Percentiles rank a stretch among this genome's conserved stretches.
These are phyloP conservation scores for Naumovozyma dairenensis DNA, from an alignment of 805 yeast genomes.

Conservation along the genomic window DNA sequence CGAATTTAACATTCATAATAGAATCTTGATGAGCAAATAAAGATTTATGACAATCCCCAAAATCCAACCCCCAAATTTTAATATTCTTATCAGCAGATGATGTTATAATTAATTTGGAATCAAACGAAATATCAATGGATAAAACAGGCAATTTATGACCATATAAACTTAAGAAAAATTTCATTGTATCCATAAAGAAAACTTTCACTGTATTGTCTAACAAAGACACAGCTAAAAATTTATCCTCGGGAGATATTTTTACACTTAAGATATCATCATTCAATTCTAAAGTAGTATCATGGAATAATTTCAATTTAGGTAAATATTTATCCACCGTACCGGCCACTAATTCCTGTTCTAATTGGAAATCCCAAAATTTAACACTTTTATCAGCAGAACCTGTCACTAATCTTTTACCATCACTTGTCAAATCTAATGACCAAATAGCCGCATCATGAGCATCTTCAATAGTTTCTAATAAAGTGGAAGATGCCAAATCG, in stretches of 20 bases:
- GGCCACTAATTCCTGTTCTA: conserved; percentile 57
- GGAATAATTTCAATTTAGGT: conserved; percentile 51
- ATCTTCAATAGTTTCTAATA: conserved; percentile 55
- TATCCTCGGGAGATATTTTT: conserved; percentile 69
- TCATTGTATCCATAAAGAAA: conserved; percentile 76
- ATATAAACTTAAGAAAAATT: conserved; percentile 78
- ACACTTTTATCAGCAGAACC: conserved; percentile 91
- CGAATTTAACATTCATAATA: conserved; percentile 76
- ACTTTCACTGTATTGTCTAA: conserved; percentile 94
- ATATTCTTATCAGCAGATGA: conserved; percentile 96
- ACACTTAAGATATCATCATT: conserved; percentile 79
- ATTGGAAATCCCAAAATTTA: conserved; percentile 78
- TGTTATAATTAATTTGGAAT: conserved; percentile 78
- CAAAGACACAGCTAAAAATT: conserved; percentile 69
- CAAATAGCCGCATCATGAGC: conserved; percentile 83
- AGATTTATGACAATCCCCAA: conserved; percentile 97
- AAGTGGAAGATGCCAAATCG: conserved; percentile 74
- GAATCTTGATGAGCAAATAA: conserved; percentile 96
- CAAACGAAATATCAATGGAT: conserved; percentile 82
- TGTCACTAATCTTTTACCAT: conserved; percentile 76
- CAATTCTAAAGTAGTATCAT: conserved; percentile 74
- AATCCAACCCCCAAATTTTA: conserved; percentile 96
- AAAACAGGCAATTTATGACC: conserved; percentile 96
- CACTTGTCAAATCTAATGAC: conserved; percentile 79
- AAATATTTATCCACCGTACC: conserved; percentile 47